These are phyloP conservation scores for Pelomyxa schiedti DNA, from an alignment of 78 protist species.

Conservation along the genomic window DNA sequence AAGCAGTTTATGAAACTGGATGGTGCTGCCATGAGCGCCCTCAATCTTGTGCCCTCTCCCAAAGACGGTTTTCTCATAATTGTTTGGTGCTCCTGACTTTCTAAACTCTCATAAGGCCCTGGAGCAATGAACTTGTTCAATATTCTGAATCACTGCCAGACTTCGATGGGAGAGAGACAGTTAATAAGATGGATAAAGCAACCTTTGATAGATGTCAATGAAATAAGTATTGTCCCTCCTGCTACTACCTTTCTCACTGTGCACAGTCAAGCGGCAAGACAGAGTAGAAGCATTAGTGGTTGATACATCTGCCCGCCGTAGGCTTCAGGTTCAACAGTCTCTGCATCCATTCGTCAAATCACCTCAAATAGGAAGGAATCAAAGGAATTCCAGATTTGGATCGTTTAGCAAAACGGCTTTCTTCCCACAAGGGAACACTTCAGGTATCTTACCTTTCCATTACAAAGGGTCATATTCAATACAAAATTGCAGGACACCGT, in stretches of 20 bases:
- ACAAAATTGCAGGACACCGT: slow-evolving; percentile 15
- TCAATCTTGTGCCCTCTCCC: slow-evolving; percentile 42
- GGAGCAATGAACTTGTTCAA: slow-evolving; percentile 27
- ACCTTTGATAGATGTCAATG: slow-evolving; percentile 44
- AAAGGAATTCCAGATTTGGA: neutral
- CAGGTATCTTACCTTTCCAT: no score
- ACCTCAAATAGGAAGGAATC: neutral
- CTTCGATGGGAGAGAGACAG: slow-evolving; percentile 78
- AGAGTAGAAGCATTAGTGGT: neutral
- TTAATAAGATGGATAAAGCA: slow-evolving; percentile 80
- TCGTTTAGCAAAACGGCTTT: no score
- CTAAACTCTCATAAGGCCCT: neutral
- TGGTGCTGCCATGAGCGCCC: slow-evolving; percentile 66
- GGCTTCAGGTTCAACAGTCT: slow-evolving; percentile 17
- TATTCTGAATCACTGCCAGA: slow-evolving; percentile 68
- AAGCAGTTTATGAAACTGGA: slow-evolving; percentile 72
- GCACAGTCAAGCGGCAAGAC: neutral
- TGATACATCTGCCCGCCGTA: no score
- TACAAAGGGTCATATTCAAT: slow-evolving; percentile 11
- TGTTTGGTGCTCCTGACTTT: neutral
- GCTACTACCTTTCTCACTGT: neutral
- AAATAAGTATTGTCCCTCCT: no score
- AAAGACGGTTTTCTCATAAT: slow-evolving; percentile 4
- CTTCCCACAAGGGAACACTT: no score
- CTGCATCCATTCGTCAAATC: neutral